Percentiles rank a stretch among this genome's conserved stretches.
phyloP scores from a whole-genome alignment of 768 basidiomycete species.

The Pholiota molesta region DNA sequence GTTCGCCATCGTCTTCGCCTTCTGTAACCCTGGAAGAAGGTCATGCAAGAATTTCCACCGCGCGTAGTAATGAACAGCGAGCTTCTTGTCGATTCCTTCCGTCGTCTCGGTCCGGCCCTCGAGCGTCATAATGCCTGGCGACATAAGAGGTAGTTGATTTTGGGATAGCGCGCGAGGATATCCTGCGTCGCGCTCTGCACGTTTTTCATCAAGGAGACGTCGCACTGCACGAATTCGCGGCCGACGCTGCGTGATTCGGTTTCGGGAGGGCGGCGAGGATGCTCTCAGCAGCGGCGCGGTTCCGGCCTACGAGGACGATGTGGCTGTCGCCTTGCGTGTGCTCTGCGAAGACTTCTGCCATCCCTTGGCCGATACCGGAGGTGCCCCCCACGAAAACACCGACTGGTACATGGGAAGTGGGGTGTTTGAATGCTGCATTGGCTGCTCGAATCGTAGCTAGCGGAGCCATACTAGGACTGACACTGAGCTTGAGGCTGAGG shows the following conservation, averaged over 20 bases:
- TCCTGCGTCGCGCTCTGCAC: conserved; percentile 34
- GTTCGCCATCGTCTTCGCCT: conserved; percentile 49
- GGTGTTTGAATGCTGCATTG: conserved; percentile 32
- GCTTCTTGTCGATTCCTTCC: conserved; percentile 29
- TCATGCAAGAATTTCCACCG: conserved; percentile 52
- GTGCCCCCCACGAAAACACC: conserved; percentile 49
- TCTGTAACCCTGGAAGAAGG: conserved; percentile 44
- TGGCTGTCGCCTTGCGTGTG: conserved; percentile 51
- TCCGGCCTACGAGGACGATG: conserved; percentile 58
- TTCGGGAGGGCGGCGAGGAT: conserved; percentile 45
- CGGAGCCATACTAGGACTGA: conserved; percentile 14
- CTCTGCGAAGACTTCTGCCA: conserved; percentile 46
- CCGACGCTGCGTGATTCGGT: conserved; percentile 16
- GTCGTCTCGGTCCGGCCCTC: conserved; percentile 27
- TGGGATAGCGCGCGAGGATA: conserved; percentile 35
- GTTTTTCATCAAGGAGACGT: conserved; percentile 53
- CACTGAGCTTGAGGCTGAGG: background rate
- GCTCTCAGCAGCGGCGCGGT: conserved; percentile 47
- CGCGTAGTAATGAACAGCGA: conserved; percentile 32
- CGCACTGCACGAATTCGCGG: conserved; percentile 55
- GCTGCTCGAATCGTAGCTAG: conserved; percentile 29
- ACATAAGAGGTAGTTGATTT: conserved; percentile 56
- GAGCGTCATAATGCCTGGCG: conserved; percentile 44
- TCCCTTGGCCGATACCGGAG: conserved; percentile 49
- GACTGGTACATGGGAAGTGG: conserved; percentile 27